These are phyloP conservation scores for Taphrina deformans DNA, from an alignment of 1,139 yeast species.

Conservation along the genomic window DNA sequence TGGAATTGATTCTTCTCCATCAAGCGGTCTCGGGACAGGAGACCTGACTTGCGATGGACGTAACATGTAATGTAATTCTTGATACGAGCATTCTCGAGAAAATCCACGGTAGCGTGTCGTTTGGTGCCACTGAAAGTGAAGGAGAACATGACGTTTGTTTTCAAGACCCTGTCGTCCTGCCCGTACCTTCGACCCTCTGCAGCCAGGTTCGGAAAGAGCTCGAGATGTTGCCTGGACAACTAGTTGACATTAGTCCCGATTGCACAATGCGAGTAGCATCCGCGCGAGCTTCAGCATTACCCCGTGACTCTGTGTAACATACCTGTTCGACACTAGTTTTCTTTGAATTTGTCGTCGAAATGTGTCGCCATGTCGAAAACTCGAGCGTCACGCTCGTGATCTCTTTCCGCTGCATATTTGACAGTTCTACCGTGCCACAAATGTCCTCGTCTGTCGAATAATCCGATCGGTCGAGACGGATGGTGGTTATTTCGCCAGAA, in stretches of 20 bases:
- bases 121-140: slow-evolving; percentile 22
- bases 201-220: slow-evolving; percentile 21
- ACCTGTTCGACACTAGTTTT: slow-evolving; percentile 27
- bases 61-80: slow-evolving; percentile 30
- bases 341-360: slow-evolving; percentile 1
- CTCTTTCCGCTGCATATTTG: slow-evolving; percentile 21
- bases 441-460: slow-evolving; percentile 20
- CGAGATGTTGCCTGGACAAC: slow-evolving; percentile 21
- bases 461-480: slow-evolving; percentile 9
- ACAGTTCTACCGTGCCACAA: slow-evolving; percentile 24
- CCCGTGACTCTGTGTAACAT: background rate
- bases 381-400: slow-evolving; percentile 24
- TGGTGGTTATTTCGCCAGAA: slow-evolving; percentile 16
- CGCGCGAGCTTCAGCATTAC: background rate
- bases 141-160: slow-evolving; percentile 27
- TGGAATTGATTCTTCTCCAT: slow-evolving; percentile 30
- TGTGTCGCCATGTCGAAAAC: slow-evolving; percentile 26
- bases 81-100: slow-evolving; percentile 28
- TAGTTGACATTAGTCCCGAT: background rate
- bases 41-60: slow-evolving; percentile 21
- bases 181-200: slow-evolving; percentile 16
- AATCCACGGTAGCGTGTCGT: slow-evolving; percentile 22
- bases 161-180: slow-evolving; percentile 19
- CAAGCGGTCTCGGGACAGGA: slow-evolving; percentile 17
- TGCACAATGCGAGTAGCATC: background rate